Evolutionary conservation across 306 rosid genomes (phyloP).

Genomic region (Cicer arietinum): DNA sequence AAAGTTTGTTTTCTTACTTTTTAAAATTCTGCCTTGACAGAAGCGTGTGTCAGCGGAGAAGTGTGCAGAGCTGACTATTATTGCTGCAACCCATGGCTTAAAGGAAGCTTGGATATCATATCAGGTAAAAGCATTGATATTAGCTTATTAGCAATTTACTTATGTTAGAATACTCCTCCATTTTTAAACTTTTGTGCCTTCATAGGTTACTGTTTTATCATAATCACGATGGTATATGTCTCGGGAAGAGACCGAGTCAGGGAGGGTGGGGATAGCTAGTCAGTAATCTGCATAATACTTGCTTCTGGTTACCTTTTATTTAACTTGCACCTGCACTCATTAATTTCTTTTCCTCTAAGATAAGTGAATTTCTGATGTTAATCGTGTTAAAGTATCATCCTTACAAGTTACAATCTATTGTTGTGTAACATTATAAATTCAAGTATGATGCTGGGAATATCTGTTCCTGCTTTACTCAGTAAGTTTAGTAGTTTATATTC

Average conservation of each 20-base stretch:
- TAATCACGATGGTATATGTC: not conserved
- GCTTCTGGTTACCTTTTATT: not conserved
- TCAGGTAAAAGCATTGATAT: conserved; percentile 66
- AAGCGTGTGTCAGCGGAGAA: conserved; percentile 82
- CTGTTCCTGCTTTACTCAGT: conserved; percentile 24
- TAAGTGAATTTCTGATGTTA: not conserved
- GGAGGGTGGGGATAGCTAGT: no score
- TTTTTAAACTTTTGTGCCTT: conserved; percentile 32
- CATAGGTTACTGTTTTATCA: conserved; percentile 8
- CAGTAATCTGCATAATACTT: not conserved
- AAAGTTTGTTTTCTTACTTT: conserved; percentile 31
- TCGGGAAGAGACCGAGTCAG: no score
- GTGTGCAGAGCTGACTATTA: conserved; percentile 88
- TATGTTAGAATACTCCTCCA: not conserved
- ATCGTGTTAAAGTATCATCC: conserved; percentile 3
- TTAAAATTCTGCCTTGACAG: conserved; percentile 51
- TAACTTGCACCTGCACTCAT: not conserved
- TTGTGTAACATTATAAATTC: not conserved
- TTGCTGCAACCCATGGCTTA: conserved; percentile 86
- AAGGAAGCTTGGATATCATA: conserved; percentile 97
- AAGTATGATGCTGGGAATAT: conserved; percentile 4
- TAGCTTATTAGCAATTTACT: conserved; percentile 28
- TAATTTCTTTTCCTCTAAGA: conserved; percentile 23
- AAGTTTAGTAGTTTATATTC: not conserved
- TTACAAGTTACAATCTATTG: not conserved